Percentiles rank a stretch among this genome's conserved stretches.
These are phyloP conservation scores for Aschersonia sp. DNA, from an alignment of 2,329 filamentous ascomycete genomes.

Conservation along the genomic window DNA sequence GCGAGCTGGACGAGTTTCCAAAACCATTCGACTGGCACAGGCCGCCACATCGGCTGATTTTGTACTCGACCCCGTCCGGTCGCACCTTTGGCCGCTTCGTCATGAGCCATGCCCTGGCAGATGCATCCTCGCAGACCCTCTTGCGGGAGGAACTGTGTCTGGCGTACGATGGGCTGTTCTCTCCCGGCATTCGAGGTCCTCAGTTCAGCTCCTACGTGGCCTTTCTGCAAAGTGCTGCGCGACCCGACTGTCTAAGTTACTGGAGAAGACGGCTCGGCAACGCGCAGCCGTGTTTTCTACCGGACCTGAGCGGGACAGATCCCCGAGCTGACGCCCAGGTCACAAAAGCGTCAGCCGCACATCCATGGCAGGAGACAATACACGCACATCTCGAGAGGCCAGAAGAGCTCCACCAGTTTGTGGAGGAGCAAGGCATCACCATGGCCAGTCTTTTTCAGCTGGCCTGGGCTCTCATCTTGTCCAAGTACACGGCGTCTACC, in stretches of 20 bases:
- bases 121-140: neutral
- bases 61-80: neutral
- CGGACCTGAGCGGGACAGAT: neutral
- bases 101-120: neutral
- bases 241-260: neutral
- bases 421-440: constrained; percentile 25
- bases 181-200: neutral
- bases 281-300: neutral
- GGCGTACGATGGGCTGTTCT: neutral
- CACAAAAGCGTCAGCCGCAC: neutral
- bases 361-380: neutral
- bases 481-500: constrained; percentile 23
- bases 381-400: neutral
- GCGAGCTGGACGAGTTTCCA: neutral
- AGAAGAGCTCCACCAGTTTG: constrained; percentile 12
- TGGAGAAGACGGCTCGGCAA: neutral
- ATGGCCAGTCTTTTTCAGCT: constrained; percentile 34
- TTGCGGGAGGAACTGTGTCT: neutral
- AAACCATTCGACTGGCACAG: too few relatives aligned
- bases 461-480: constrained; percentile 34
- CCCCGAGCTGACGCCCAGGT: neutral
- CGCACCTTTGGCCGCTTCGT: neutral
- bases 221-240: neutral
- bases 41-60: neutral
- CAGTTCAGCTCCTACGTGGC: neutral